Percentiles rank a stretch among this genome's conserved stretches.
Evolutionary conservation across 1,139 yeast species (phyloP).

Genomic region (Tardiomyces blankii): DNA sequence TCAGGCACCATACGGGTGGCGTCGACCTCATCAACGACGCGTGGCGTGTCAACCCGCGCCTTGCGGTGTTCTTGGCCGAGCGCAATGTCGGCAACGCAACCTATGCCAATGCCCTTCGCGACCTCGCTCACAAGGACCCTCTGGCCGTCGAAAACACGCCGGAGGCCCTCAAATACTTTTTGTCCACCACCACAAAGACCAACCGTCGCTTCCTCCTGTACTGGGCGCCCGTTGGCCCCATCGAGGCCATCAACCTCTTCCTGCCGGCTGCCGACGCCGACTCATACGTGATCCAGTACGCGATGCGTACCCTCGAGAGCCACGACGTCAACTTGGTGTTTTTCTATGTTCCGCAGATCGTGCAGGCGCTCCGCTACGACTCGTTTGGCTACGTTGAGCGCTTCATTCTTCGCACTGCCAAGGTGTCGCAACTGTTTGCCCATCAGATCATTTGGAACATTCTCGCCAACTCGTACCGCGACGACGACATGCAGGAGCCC

Average conservation of each 20-base stretch:
- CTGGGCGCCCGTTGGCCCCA: conserved; percentile 73
- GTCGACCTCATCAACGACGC: conserved; percentile 35
- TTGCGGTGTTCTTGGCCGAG: conserved; percentile 62
- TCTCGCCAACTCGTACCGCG: conserved; percentile 85
- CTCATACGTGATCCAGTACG: conserved; percentile 67
- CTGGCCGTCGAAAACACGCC: conserved; percentile 49
- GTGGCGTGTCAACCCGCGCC: conserved; percentile 55
- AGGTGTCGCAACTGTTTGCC: conserved; percentile 81
- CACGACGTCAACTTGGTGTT: conserved; percentile 85
- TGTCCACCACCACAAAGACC: conserved; percentile 8
- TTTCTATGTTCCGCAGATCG: conserved; percentile 97
- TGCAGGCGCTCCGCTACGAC: conserved; percentile 82
- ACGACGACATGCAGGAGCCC: conserved; percentile 62
- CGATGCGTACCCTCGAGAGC: conserved; percentile 80
- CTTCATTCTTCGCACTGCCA: conserved; percentile 85
- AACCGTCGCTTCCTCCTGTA: conserved; percentile 34
- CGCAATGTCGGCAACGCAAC: conserved; percentile 34
- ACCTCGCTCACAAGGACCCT: conserved; percentile 46
- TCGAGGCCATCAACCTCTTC: conserved; percentile 77
- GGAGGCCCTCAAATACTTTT: conserved; percentile 44
- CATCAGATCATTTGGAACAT: conserved; percentile 99
- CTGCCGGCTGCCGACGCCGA: conserved; percentile 63
- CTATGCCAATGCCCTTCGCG: conserved; percentile 32
- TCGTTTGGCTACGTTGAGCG: conserved; percentile 74
- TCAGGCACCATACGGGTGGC: neutral